Evolutionary conservation across 1,139 yeast species (phyloP).

Genomic region (Kurtzmaniella quercitrusa): DNA sequence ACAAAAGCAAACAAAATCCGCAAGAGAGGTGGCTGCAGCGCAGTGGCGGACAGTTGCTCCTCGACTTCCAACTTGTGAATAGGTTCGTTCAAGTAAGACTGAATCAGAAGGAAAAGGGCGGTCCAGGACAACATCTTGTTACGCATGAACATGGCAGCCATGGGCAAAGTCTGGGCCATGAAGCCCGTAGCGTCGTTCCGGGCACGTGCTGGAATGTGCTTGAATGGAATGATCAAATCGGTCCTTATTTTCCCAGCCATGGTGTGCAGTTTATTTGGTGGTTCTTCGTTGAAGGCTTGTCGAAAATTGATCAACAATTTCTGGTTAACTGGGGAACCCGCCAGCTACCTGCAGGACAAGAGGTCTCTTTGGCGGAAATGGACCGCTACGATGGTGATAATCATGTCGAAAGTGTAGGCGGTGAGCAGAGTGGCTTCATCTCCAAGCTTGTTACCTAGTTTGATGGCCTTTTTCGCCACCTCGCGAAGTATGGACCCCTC

Average conservation of each 20-base stretch:
- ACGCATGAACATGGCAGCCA: constrained; percentile 61
- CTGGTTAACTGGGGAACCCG: neutral
- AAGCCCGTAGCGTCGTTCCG: constrained; percentile 41
- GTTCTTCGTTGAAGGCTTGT: neutral
- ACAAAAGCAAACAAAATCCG: constrained; percentile 43
- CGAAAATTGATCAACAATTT: neutral
- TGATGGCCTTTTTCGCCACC: constrained; percentile 37
- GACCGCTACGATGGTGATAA: constrained; percentile 27
- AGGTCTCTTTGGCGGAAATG: constrained; percentile 39
- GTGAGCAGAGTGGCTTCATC: constrained; percentile 9
- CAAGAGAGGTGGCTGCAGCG: constrained; percentile 41
- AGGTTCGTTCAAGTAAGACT: constrained; percentile 48
- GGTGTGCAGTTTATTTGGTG: constrained; percentile 3
- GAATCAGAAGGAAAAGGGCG: constrained; percentile 48
- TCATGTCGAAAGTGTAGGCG: constrained; percentile 27
- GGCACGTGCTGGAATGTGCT: constrained; percentile 48
- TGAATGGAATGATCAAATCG: constrained; percentile 42
- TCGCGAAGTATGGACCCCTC: constrained; percentile 35
- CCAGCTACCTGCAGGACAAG: constrained; percentile 6
- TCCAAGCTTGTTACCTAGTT: constrained; percentile 12
- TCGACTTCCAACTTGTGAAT: constrained; percentile 21
- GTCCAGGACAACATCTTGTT: constrained; percentile 57
- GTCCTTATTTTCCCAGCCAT: constrained; percentile 33
- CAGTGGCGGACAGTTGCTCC: constrained; percentile 15
- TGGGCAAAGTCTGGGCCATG: constrained; percentile 59